Evolutionary conservation across 345 rosid genomes (phyloP).

Genomic region (Hibiscus syriacus): DNA sequence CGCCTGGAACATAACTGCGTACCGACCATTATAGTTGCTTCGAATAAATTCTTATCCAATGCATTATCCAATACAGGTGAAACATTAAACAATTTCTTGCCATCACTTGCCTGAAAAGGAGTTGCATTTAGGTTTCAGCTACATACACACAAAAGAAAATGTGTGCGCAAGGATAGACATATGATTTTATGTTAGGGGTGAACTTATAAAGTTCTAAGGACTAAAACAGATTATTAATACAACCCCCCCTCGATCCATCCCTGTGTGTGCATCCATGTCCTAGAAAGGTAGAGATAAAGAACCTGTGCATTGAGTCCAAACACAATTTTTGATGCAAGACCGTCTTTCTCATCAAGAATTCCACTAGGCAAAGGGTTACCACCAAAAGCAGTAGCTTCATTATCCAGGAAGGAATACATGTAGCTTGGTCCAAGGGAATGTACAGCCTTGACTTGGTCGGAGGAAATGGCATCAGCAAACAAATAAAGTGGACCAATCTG

Average conservation of each 20-base stretch:
- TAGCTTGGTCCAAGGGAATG: slow-evolving; percentile 88
- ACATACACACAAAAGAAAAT: background rate
- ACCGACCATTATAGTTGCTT: slow-evolving; percentile 69
- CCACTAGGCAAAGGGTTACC: slow-evolving; percentile 62
- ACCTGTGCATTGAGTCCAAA: slow-evolving; percentile 98
- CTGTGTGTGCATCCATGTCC: background rate
- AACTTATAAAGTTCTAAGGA: too few relatives aligned
- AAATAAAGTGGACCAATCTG: slow-evolving; percentile 93
- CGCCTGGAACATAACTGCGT: slow-evolving; percentile 89
- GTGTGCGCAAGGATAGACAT: too few relatives aligned
- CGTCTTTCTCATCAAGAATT: slow-evolving; percentile 83
- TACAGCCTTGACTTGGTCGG: slow-evolving; percentile 76
- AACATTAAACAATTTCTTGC: slow-evolving; percentile 77
- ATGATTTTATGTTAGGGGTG: too few relatives aligned
- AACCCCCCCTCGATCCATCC: too few relatives aligned
- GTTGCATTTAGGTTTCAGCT: slow-evolving; percentile 4
- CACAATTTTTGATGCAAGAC: slow-evolving; percentile 79
- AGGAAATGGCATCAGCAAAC: slow-evolving; percentile 73
- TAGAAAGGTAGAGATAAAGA: slow-evolving; percentile 8
- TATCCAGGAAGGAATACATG: slow-evolving; percentile 89
- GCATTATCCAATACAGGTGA: slow-evolving; percentile 57
- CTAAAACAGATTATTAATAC: too few relatives aligned
- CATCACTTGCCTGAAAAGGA: slow-evolving; percentile 82
- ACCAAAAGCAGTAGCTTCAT: slow-evolving; percentile 49
- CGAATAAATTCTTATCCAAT: slow-evolving; percentile 61